Base-by-base conservation (phyloP, 2,329 filamentous ascomycete genomes). In the Epichloe sp. region DNA sequence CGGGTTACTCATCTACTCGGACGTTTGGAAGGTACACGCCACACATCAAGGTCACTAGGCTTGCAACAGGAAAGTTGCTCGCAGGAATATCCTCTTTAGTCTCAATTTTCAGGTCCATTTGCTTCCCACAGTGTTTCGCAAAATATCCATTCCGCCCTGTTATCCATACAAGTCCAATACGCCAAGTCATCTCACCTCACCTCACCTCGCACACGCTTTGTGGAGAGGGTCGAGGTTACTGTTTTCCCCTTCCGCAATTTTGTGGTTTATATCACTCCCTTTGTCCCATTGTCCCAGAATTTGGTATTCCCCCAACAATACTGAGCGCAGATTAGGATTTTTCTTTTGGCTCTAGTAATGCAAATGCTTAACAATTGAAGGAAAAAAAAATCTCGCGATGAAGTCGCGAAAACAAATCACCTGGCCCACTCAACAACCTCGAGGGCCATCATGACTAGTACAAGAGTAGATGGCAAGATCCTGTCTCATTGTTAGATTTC, bases 391-490 rank as follows among this genome's bases (percentile, higher is more conserved):
- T 2, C 12, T 10, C 23, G 35, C 23, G n/a, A 47, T 17, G 19
- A 31, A 31, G 23, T 40, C 46, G 42, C 47, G 36, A 37, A 46
- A 3, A 19, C 34, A 37, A 11, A 54, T 62, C 62, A 60, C 14
- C 55, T 64, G 5, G 89, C 86, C 91, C 91, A 96, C 63, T 95
- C 86, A 5, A 97, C 83, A 2, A 93, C 89, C 67, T 97, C 89
- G 47, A 98, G 75, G 19, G 91, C 93, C 63, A 86, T 79, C 79
- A 97, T 85, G 50, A 98, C 93, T 43, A 97, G 77, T 37, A 94
- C 63, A 42, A 98, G 77, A 1, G 93, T 98, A 40, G 88, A 95
- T 2, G 93, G 93, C 48, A 98, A 77, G 59, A 98, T 97, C 83
- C 85, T 88, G 56, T 36, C 12, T 0, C 56, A 50, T 41, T 48